phyloP scores from a whole-genome alignment of 495 filamentous ascomycete species.

The Coniosporium apollinis region DNA sequence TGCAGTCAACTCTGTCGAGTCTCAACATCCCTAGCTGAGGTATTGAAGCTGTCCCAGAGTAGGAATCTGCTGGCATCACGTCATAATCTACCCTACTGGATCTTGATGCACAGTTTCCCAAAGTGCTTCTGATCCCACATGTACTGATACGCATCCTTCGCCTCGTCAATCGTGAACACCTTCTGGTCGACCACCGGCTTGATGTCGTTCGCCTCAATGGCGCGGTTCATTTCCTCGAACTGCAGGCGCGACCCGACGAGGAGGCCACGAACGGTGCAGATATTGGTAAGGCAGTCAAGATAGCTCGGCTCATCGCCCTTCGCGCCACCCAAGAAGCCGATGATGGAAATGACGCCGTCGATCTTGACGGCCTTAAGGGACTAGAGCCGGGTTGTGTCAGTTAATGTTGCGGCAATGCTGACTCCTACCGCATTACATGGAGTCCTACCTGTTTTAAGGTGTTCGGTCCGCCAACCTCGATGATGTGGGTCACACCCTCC shows the following conservation, averaged over 20 bases:
- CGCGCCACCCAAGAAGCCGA: slow-evolving; percentile 24
- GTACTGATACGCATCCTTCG: slow-evolving; percentile 28
- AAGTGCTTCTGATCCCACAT: slow-evolving; percentile 63
- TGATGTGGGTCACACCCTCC: slow-evolving; percentile 49
- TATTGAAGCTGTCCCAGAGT: too few relatives aligned
- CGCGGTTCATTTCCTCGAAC: slow-evolving; percentile 26
- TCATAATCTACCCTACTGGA: slow-evolving; percentile 36
- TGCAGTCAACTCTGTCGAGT: too few relatives aligned
- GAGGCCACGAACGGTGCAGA: slow-evolving; percentile 23
- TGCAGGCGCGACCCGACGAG: slow-evolving; percentile 21
- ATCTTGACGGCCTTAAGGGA: slow-evolving; percentile 21
- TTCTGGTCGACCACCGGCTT: slow-evolving; percentile 25
- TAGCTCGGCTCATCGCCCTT: slow-evolving; percentile 20
- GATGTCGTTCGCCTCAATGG: slow-evolving; percentile 23
- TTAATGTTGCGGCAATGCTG: too few relatives aligned
- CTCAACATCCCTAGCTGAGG: too few relatives aligned
- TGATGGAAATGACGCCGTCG: slow-evolving; percentile 28
- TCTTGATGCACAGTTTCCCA: slow-evolving; percentile 55
- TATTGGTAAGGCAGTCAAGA: slow-evolving; percentile 18
- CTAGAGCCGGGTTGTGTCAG: too few relatives aligned
- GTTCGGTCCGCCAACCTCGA: slow-evolving; percentile 26
- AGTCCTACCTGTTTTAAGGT: slow-evolving; percentile 22
- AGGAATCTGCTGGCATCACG: too few relatives aligned
- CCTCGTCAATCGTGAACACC: slow-evolving; percentile 20
- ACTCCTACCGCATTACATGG: not conserved